A percentile compares a stretch with the other conserved stretches of the same genome.
Conservation (phyloP, 495 filamentous ascomycete species). For the Penicillium roqueforti region DNA sequence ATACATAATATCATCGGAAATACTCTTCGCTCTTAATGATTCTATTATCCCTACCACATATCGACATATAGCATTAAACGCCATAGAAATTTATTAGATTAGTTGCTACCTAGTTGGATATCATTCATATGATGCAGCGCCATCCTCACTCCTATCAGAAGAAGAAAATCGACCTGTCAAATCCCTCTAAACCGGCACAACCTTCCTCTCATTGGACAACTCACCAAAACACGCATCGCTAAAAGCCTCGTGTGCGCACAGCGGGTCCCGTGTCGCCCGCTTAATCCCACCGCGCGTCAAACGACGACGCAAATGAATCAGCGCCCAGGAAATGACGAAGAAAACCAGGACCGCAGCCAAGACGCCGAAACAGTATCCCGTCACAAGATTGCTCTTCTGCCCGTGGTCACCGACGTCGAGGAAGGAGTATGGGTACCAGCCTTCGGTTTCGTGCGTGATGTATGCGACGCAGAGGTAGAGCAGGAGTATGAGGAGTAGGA, state of each 20-base stretch:
- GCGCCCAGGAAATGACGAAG: slow-evolving; percentile 52
- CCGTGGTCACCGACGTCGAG: slow-evolving; percentile 52
- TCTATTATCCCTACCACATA: neutral
- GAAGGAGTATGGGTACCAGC: slow-evolving; percentile 74
- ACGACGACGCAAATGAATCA: slow-evolving; percentile 51
- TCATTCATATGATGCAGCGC: neutral
- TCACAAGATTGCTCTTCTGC: slow-evolving; percentile 41
- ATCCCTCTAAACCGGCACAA: slow-evolving; percentile 7
- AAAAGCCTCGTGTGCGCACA: neutral
- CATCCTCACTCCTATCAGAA: neutral
- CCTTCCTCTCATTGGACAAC: slow-evolving; percentile 10
- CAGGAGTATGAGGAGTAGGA: slow-evolving; percentile 50
- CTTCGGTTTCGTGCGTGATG: slow-evolving; percentile 61
- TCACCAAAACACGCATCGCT: neutral
- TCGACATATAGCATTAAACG: neutral
- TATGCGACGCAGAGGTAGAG: slow-evolving; percentile 73
- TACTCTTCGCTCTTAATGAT: slow-evolving; percentile 26
- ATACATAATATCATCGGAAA: slow-evolving; percentile 13
- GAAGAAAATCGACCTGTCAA: neutral
- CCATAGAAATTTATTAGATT: neutral
- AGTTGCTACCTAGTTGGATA: neutral
- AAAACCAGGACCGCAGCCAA: slow-evolving; percentile 58
- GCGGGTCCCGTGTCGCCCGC: slow-evolving; percentile 23
- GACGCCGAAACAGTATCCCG: slow-evolving; percentile 55
- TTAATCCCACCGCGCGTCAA: slow-evolving; percentile 33